Evolutionary conservation across 129 eudicot species (phyloP).

Genomic region (Ambrosia trifida): DNA sequence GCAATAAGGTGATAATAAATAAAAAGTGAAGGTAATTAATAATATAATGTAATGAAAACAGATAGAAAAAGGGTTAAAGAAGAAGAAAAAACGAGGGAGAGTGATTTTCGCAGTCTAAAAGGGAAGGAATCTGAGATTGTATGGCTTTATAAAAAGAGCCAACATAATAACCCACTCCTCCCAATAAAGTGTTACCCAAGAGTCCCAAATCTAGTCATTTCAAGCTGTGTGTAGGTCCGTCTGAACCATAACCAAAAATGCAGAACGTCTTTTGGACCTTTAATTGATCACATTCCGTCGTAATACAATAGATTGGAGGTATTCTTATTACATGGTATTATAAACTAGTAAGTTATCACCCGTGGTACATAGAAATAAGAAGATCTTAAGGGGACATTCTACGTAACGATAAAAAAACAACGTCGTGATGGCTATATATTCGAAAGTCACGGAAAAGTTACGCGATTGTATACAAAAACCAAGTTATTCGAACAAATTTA

Average conservation of each 20-base stretch:
- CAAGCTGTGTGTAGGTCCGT: constrained; percentile 8
- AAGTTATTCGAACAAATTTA: too few species aligned
- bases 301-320: too few species aligned
- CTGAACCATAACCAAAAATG: constrained; percentile 4
- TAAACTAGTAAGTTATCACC: too few species aligned
- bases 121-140: constrained; percentile 29
- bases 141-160: constrained; percentile 32
- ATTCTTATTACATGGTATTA: too few species aligned
- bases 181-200: constrained; percentile 37
- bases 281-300: neutral
- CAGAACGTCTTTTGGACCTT: constrained; percentile 2
- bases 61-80: constrained; percentile 24
- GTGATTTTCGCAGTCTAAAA: constrained; percentile 31
- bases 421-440: too few species aligned
- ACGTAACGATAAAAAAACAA: too few species aligned
- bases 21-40: constrained; percentile 10
- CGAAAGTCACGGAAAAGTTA: too few species aligned
- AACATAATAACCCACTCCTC: constrained; percentile 30
- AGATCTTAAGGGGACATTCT: too few species aligned
- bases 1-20: constrained; percentile 8
- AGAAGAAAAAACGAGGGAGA: constrained; percentile 21
- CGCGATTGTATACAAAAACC: too few species aligned
- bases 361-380: too few species aligned
- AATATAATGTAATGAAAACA: constrained; percentile 7
- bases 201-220: constrained; percentile 22